phyloP scores from a whole-genome alignment of 2,329 filamentous ascomycete species.

The Dothistroma septosporum region DNA sequence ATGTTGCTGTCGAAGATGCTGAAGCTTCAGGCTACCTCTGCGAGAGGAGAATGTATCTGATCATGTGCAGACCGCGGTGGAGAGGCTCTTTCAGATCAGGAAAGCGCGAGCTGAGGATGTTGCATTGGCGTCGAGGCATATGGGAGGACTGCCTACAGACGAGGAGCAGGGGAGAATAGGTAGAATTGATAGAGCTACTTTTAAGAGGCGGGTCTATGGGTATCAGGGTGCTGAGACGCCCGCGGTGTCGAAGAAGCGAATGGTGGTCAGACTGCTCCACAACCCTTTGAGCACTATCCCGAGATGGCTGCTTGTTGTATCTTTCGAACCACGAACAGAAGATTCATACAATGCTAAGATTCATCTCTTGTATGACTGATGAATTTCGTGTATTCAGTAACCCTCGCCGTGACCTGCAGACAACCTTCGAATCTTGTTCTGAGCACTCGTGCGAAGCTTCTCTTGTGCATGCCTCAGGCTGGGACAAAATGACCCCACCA shows the following conservation, averaged over 20 bases:
- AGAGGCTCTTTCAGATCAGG: constrained; percentile 4
- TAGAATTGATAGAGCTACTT: constrained; percentile 5
- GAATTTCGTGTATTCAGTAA: too few species aligned
- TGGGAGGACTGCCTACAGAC: constrained; percentile 6
- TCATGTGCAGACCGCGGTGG: constrained; percentile 1
- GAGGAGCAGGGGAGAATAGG: constrained; percentile 1
- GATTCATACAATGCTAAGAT: too few species aligned
- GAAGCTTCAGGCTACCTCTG: constrained; percentile 8
- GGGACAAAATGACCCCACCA: background rate
- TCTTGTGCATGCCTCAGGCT: background rate
- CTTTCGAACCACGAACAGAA: too few species aligned
- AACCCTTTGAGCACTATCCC: too few species aligned
- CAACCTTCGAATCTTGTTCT: background rate
- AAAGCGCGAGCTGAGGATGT: constrained; percentile 8
- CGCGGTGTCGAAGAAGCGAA: background rate
- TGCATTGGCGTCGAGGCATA: constrained; percentile 7
- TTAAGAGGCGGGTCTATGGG: constrained; percentile 7
- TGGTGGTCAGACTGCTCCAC: background rate
- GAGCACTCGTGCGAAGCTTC: background rate
- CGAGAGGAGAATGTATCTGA: background rate
- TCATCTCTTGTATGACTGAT: too few species aligned
- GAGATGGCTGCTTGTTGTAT: too few species aligned
- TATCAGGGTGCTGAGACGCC: constrained; percentile 9
- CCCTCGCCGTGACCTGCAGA: too few species aligned
- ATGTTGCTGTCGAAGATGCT: constrained; percentile 12